Conservation (phyloP, 768 basidiomycete genomes). For the Leccinum pellstonianum region DNA sequence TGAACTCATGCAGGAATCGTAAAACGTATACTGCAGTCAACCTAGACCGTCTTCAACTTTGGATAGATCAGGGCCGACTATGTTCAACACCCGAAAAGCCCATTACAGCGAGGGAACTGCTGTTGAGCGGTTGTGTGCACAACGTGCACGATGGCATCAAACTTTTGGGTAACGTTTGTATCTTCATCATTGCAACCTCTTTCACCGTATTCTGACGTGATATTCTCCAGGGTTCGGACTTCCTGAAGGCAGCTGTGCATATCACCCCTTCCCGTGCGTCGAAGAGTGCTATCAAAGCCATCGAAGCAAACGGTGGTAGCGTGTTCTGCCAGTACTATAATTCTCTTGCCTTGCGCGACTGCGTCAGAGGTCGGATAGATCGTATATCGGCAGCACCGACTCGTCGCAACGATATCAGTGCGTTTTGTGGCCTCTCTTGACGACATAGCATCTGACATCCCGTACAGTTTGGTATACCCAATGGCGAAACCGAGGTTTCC, state of each 20-base stretch:
- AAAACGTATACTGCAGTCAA: conserved; percentile 83
- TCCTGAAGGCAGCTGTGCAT: conserved; percentile 69
- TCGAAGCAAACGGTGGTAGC: conserved; percentile 79
- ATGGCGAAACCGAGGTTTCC: conserved; percentile 71
- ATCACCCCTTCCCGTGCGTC: conserved; percentile 85
- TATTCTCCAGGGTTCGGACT: conserved; percentile 54
- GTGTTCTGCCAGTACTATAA: conserved; percentile 94
- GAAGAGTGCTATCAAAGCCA: conserved; percentile 78
- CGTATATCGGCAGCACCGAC: conserved; percentile 76
- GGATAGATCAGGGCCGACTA: conserved; percentile 85
- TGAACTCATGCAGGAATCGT: conserved; percentile 52
- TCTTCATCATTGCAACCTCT: not conserved
- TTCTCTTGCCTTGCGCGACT: conserved; percentile 75
- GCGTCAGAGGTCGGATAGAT: conserved; percentile 69
- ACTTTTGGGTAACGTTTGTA: conserved; percentile 75
- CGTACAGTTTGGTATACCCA: conserved; percentile 74
- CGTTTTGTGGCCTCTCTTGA: conserved; percentile 30
- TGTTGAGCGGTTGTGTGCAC: conserved; percentile 87
- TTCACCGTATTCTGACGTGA: conserved; percentile 2
- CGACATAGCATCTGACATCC: conserved; percentile 3
- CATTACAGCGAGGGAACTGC: conserved; percentile 83
- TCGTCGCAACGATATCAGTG: conserved; percentile 82
- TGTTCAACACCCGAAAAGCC: conserved; percentile 74
- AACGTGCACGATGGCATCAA: conserved; percentile 90
- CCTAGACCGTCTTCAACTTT: conserved; percentile 83